Percentiles rank a stretch among this genome's conserved stretches.
These are phyloP conservation scores for Plasmodium falciparum DNA, from an alignment of 169 alveolate species.

Conservation along the genomic window DNA sequence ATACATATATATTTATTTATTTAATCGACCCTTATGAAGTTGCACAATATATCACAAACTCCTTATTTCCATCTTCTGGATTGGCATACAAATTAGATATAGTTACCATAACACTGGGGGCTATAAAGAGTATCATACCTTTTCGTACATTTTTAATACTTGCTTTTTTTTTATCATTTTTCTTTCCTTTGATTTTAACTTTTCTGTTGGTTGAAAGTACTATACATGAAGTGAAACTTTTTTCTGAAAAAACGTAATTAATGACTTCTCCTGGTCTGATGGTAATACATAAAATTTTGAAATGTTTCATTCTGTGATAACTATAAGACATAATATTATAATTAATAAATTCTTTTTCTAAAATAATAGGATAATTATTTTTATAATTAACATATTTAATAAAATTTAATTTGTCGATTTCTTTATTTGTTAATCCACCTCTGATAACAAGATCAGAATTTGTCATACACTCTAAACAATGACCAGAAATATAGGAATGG, in stretches of 20 bases:
- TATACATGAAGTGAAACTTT: constrained; percentile 48
- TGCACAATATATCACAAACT: constrained; percentile 54
- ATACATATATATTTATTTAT: too few species aligned
- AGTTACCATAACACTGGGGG: constrained; percentile 37
- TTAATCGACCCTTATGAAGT: constrained; percentile 5
- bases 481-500: constrained; percentile 95
- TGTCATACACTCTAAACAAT: constrained; percentile 96
- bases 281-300: constrained; percentile 38
- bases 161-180: constrained; percentile 60
- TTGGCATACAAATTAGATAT: constrained; percentile 23
- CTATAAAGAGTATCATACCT: constrained; percentile 47
- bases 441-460: constrained; percentile 96
- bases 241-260: constrained; percentile 32
- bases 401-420: constrained; percentile 85
- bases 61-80: constrained; percentile 58
- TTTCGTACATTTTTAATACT: constrained; percentile 38
- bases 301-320: constrained; percentile 49
- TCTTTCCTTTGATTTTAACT: constrained; percentile 39
- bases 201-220: constrained; percentile 41
- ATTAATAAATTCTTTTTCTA: constrained; percentile 65
- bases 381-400: constrained; percentile 65
- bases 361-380: constrained; percentile 34
- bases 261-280: constrained; percentile 56
- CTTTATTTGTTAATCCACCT: constrained; percentile 97
- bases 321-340: constrained; percentile 56